Evolutionary conservation across 768 basidiomycete species (phyloP), one percentile per base, ranked within the genome.

Genomic region (Suillus subaureus): DNA sequence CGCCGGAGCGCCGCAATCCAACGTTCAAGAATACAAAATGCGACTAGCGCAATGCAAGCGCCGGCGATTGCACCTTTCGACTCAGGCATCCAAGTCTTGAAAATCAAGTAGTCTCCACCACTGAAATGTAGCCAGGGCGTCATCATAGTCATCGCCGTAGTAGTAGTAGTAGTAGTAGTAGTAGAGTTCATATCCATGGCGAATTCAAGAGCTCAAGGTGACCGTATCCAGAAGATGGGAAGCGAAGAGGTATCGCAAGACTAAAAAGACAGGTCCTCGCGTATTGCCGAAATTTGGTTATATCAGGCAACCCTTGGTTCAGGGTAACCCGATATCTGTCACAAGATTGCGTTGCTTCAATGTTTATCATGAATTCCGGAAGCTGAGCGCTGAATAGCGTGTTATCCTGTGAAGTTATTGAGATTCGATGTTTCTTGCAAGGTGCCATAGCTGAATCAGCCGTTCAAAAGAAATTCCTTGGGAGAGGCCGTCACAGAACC

Each of bases 31-130:
- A 94, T 70, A 8, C 88, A 87, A 40, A 96, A 79, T 40, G 90
- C 43, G 70, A 90, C 80, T 26, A 96, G 79, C 0, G 84, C 88
- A 64, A 96, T 82, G 72, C 89, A 91, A 45, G 93, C 89, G 0
- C 91, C 94, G 26, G 85, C 86, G 42, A 93, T 84, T 0, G 90
- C 88, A 26, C 91, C 93, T 7, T 79, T 67, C 0, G 92, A 89
- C 3, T 82, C 82, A 0, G 95, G 94, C 6, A 74, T 77, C 89
- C 90, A 91, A 2, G 83, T 77, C 64, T 85, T 69, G 79, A 96
- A 95, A 75, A 86, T 79, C 13, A 94, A 81, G 61, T 80, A 78
- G 67, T 93, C 91, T 0, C 87, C 87, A 0, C 79, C 78, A 26
- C 83, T 82, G 69, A 92, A 90, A 73, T 93, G 92, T 18, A 94